Percentiles rank a stretch among this genome's conserved stretches.
phyloP scores from a whole-genome alignment of 495 filamentous ascomycete genomes.

The Lasiosphaeriaceae sp. region DNA sequence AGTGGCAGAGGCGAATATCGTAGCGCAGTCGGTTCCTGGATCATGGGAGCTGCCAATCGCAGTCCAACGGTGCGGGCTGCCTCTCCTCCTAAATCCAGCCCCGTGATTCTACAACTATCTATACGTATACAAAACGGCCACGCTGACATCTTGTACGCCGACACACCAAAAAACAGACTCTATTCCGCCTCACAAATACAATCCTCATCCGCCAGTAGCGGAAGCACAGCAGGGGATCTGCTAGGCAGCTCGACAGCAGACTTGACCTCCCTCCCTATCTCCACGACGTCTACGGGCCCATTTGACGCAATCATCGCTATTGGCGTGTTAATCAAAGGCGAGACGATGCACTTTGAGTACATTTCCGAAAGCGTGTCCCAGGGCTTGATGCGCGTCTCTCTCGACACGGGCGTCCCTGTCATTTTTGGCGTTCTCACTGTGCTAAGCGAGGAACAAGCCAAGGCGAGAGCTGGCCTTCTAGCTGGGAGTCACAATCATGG shows the following conservation, averaged over 20 bases:
- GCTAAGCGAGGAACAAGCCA: constrained; percentile 80
- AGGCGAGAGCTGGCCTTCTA: constrained; percentile 75
- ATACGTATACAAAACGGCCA: neutral
- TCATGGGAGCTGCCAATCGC: constrained; percentile 91
- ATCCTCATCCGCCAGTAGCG: constrained; percentile 58
- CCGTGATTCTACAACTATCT: constrained; percentile 4
- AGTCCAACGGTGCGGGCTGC: constrained; percentile 62
- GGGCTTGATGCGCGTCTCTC: constrained; percentile 88
- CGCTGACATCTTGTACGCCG: constrained; percentile 4
- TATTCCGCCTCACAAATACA: constrained; percentile 86
- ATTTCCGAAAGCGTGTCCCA: constrained; percentile 88
- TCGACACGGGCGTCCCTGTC: constrained; percentile 83
- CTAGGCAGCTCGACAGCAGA: constrained; percentile 65
- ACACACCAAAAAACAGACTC: constrained; percentile 49
- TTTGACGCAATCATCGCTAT: constrained; percentile 96
- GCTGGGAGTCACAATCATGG: constrained; percentile 72
- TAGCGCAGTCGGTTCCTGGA: constrained; percentile 83
- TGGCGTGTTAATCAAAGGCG: constrained; percentile 94
- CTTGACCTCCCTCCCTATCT: constrained; percentile 38
- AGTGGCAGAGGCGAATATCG: constrained; percentile 82
- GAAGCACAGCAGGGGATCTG: constrained; percentile 73
- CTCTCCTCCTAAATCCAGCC: neutral
- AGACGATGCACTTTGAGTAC: constrained; percentile 99
- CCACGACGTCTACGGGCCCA: constrained; percentile 45
- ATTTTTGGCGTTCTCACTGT: constrained; percentile 92